phyloP scores from a whole-genome alignment of 2,329 filamentous ascomycete species.

The Bipolaris sorokiniana region DNA sequence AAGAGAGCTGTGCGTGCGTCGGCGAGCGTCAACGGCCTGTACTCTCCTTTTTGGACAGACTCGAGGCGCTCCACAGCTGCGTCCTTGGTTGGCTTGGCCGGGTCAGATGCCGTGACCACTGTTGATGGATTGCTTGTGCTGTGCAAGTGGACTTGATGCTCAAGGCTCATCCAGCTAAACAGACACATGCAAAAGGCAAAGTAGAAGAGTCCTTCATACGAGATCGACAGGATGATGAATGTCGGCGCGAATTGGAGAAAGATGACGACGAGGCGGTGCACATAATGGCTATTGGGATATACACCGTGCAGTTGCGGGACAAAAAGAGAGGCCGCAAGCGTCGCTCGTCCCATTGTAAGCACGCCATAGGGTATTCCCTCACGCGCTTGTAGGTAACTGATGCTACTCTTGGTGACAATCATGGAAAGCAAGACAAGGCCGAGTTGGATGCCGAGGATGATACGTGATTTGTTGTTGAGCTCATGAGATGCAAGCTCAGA shows the following conservation, averaged over 20 bases:
- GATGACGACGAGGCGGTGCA: conserved; percentile 85
- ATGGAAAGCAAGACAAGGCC: conserved; percentile 82
- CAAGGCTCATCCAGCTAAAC: conserved; percentile 88
- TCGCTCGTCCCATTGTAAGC: conserved; percentile 82
- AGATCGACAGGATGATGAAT: conserved; percentile 96
- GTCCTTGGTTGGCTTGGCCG: conserved; percentile 49
- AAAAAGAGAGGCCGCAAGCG: conserved; percentile 75
- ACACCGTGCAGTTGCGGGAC: conserved; percentile 83
- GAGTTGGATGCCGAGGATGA: conserved; percentile 71
- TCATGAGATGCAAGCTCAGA: conserved; percentile 34
- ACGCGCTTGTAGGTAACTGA: conserved; percentile 83
- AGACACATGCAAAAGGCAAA: conserved; percentile 83
- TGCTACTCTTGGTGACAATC: conserved; percentile 84
- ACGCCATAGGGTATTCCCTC: conserved; percentile 85
- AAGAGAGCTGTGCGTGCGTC: conserved; percentile 90
- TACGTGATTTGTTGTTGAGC: conserved; percentile 59
- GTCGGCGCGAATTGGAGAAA: conserved; percentile 92
- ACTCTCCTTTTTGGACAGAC: conserved; percentile 47
- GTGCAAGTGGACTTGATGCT: conserved; percentile 73
- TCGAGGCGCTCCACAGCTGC: conserved; percentile 43
- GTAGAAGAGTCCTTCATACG: conserved; percentile 96
- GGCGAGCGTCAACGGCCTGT: conserved; percentile 76
- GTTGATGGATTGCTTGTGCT: conserved; percentile 15
- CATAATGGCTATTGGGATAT: conserved; percentile 82
- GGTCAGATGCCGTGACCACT: conserved; percentile 26